Evolutionary conservation across 2,329 filamentous ascomycete species (phyloP).

Genomic region (Pyrenochaeta sp.): DNA sequence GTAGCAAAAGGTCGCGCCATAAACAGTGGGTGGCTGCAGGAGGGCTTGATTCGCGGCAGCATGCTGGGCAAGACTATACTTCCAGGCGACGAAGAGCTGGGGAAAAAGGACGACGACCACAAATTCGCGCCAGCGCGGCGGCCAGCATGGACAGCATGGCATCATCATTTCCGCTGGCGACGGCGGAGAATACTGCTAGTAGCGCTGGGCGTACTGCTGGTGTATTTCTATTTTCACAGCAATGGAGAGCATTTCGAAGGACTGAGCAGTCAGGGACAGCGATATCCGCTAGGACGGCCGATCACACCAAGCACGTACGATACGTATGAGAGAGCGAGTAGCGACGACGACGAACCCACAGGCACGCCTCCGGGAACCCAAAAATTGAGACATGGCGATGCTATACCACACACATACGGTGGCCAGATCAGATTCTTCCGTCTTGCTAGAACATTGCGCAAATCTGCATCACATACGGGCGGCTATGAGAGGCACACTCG

Average conservation of each 20-base stretch:
- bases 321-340: slow-evolving; percentile 15
- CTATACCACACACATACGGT: slow-evolving; percentile 60
- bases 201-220: slow-evolving; percentile 53
- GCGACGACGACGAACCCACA: slow-evolving; percentile 24
- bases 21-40: slow-evolving; percentile 38
- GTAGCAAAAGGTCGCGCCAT: slow-evolving; percentile 25
- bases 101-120: slow-evolving; percentile 72
- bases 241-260: slow-evolving; percentile 5
- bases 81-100: slow-evolving; percentile 67
- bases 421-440: slow-evolving; percentile 74
- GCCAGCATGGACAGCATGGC: slow-evolving; percentile 32
- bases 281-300: slow-evolving; percentile 7
- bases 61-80: slow-evolving; percentile 55
- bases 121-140: slow-evolving; percentile 49
- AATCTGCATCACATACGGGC: slow-evolving; percentile 60
- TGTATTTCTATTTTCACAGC: slow-evolving; percentile 70
- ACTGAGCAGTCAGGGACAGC: not conserved
- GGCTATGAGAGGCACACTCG: slow-evolving; percentile 65
- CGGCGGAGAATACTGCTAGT: slow-evolving; percentile 58
- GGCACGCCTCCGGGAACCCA: slow-evolving; percentile 40
- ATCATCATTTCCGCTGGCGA: slow-evolving; percentile 51
- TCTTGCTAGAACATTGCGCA: slow-evolving; percentile 70
- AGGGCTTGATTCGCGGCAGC: slow-evolving; percentile 33
- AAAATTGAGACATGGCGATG: slow-evolving; percentile 22
- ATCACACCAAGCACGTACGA: slow-evolving; percentile 7